Evolutionary conservation across 2,329 filamentous ascomycete genomes (phyloP), one percentile per base, ranked within the genome.

Genomic region (Coniochaeta ligniaria): DNA sequence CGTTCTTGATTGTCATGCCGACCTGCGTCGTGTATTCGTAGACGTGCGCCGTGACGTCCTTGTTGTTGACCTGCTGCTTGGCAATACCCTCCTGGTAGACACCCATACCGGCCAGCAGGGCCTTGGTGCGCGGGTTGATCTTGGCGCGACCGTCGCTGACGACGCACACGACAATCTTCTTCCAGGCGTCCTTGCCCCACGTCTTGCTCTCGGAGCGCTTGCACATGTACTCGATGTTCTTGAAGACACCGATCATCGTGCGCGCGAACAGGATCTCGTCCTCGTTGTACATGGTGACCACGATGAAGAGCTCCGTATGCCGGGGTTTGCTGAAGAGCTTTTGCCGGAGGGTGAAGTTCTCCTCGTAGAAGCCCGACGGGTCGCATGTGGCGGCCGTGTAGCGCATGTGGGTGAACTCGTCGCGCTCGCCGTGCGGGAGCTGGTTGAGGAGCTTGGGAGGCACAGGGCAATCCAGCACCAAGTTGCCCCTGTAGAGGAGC

Each of bases 181-280:
- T 98, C 95, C 95, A 99, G 5, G 94, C 93, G 69, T 96, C 92
- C 74, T 96, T 95, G 66, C 95, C 95, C 95, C 95, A 99, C 0
- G 94, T 98, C 77, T 96, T 96, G 76, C 92, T 96, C 72, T 90
- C 92, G 54, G 88, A 92, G 57, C 94, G 86, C 63, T 90, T 92
- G 75, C 95, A 97, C 91, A 99, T 97, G 80, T 94, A 93, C 74
- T 97, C 94, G 67, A 99, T 91, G 74, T 99, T 99, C 79, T 99
- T 98, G 81, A 98, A 94, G 6, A 99, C 92, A 74, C 95, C 95
- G 57, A 88, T 91, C 91, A 99, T 91, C 5, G 95, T 98, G 47
- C 95, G 87, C 26, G 95, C 92, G 72, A 99, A 97, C 62, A 97
- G 80, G 66, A 98, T 88, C 69, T 99, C 95, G 73, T 99, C 94